Conservation (phyloP, 257 asterid species). For the Forsythia suspensa region DNA sequence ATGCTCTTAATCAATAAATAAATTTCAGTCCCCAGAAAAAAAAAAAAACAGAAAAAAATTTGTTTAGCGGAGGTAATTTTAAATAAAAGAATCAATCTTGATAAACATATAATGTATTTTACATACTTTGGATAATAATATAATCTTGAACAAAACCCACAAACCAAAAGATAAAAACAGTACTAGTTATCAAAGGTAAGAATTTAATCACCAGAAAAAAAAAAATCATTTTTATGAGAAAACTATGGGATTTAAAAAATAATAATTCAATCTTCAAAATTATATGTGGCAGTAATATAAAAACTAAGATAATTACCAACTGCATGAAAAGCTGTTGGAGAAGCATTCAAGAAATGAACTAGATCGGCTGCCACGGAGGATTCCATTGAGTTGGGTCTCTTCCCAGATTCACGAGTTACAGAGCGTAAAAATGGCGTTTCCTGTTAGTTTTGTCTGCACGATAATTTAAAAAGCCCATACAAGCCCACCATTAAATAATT, state of each 20-base stretch:
- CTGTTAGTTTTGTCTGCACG: background rate
- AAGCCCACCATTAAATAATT: too few species aligned
- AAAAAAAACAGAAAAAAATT: background rate
- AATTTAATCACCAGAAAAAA: background rate
- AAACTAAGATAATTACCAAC: conserved; percentile 53
- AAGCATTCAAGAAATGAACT: conserved; percentile 81
- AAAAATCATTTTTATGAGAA: background rate
- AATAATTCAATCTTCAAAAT: background rate
- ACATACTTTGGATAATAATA: background rate
- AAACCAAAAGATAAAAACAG: background rate
- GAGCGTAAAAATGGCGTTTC: background rate
- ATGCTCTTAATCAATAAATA: background rate
- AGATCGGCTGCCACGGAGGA: conserved; percentile 66
- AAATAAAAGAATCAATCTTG: background rate
- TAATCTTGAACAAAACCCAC: background rate
- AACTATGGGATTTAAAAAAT: background rate
- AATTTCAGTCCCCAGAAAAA: background rate
- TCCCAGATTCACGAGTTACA: background rate
- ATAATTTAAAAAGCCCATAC: background rate
- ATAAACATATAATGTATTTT: background rate
- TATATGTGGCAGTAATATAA: background rate
- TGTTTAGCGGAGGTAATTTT: background rate
- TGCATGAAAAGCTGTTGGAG: conserved; percentile 96
- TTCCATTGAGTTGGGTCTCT: conserved; percentile 38
- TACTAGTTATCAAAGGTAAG: background rate